These are phyloP conservation scores for Lipomyces japonicus DNA, from an alignment of 805 yeast genomes.

Conservation along the genomic window DNA sequence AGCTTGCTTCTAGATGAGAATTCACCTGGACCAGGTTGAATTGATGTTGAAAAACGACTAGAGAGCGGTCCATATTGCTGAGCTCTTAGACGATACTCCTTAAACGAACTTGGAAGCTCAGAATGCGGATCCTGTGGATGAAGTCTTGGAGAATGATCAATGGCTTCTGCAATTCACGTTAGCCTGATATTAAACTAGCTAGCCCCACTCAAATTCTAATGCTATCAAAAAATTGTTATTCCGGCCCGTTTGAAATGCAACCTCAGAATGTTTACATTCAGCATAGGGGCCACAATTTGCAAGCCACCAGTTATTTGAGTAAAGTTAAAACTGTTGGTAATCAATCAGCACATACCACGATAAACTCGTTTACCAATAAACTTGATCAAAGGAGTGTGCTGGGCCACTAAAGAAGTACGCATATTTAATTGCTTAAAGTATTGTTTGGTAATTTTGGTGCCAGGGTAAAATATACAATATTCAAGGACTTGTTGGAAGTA, in stretches of 20 bases:
- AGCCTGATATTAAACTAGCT: no score
- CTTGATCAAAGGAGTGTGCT: constrained; percentile 63
- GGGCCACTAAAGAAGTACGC: constrained; percentile 33
- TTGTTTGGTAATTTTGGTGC: no score
- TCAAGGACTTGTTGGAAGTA: no score
- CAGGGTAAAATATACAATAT: no score
- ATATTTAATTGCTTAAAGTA: no score
- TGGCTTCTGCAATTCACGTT: constrained; percentile 26
- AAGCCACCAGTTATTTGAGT: no score
- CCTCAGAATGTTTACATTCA: no score
- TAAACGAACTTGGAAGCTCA: constrained; percentile 41
- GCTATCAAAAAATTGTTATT: no score
- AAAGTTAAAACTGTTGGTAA: neutral
- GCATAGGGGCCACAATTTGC: no score
- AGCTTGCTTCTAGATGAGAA: constrained; percentile 55
- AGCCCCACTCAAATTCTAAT: no score
- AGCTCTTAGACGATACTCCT: constrained; percentile 34
- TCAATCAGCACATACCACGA: constrained; percentile 43
- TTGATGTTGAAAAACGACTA: constrained; percentile 17
- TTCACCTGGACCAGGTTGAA: constrained; percentile 33
- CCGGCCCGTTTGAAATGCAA: no score
- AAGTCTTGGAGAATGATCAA: constrained; percentile 43
- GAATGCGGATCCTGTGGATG: constrained; percentile 42
- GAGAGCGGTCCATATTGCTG: constrained; percentile 38
- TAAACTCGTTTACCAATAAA: constrained; percentile 72